Base-by-base conservation (phyloP, 2,329 filamentous ascomycete genomes). In the Tolypocladium guangdongense region DNA sequence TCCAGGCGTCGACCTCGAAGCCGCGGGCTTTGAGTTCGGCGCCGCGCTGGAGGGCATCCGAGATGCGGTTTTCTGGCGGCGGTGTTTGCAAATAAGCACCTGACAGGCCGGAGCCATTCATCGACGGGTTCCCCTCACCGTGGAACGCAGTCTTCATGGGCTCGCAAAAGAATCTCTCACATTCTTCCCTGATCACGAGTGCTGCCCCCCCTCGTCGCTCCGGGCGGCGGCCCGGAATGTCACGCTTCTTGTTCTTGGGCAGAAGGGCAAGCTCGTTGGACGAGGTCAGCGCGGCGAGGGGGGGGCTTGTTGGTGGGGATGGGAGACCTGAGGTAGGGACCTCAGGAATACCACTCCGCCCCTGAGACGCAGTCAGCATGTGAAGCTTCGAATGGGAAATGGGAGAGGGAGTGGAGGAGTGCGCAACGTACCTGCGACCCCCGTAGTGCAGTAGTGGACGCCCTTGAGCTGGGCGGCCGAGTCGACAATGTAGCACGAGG, bases 101-200 rank as follows among this genome's bases (percentile, higher is more conserved):
- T 83, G 87, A 84, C 81, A 87, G 86, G 83, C 87, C 82, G 83
- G 88, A 92, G 86, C 83, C 86, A 83, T 84, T 80, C 78, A 76
- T 75, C 71, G 74, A 81, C 79, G 76, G 72, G 75, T 84, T 84
- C 87, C 86, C 84, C 90, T 95, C 90, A 95, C 89, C 91, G 81
- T 87, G 88, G 84, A 96, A 96, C 78, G 88, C 87, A 78, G 85
- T 78, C 77, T 83, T 87, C 84, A 96, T 88, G 81, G 85, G 86
- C 86, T 92, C 90, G 78, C 91, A 96, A 83, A 96, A 95, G 86
- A 96, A 92, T 81, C 91, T 96, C 90, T 96, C 91, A 96, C 91
- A 95, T 89, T 96, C 90, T 90, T 87, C 90, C 88, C 87, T 90
- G 81, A 96, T 95, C 78, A 86, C 85, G 76, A 88, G 84, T 87